phyloP scores from a whole-genome alignment of 257 asterid genomes.

The Solanum etuberosum region DNA sequence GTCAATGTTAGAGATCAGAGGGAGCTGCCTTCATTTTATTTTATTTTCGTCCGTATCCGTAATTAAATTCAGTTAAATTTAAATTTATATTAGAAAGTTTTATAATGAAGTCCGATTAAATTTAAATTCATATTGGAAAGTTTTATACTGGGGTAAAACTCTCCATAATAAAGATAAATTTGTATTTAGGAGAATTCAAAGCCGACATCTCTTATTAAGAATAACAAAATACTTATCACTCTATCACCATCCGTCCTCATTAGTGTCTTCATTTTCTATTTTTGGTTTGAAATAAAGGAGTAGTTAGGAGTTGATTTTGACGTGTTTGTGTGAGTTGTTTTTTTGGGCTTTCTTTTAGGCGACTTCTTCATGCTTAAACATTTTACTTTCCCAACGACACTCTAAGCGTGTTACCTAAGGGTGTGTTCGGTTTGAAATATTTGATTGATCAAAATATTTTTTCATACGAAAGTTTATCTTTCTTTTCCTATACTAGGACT shows the following conservation, averaged over 20 bases:
- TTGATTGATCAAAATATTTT: too few species aligned
- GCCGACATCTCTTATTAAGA: too few species aligned
- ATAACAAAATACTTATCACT: too few species aligned
- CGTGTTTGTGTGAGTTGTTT: not conserved
- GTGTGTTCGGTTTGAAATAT: too few species aligned
- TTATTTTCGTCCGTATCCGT: too few species aligned
- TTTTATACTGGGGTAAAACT: accelerated
- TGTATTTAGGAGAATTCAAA: too few species aligned
- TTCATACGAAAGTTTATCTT: not conserved
- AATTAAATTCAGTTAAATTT: too few species aligned
- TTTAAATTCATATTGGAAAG: too few species aligned
- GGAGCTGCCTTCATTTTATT: not conserved
- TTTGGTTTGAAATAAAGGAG: not conserved
- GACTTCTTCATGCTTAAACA: not conserved
- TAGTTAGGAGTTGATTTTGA: not conserved
- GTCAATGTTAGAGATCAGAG: not conserved
- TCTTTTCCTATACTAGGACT: not conserved
- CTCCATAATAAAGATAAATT: too few species aligned
- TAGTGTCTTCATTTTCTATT: not conserved
- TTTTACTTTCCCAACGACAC: not conserved
- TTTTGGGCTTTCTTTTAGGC: not conserved
- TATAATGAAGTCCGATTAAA: too few species aligned
- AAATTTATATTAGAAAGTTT: too few species aligned
- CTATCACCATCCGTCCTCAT: too few species aligned
- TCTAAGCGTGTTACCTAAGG: not conserved